Evolutionary conservation across 495 filamentous ascomycete species (phyloP), one percentile per base, ranked within the genome.

Genomic region (Pyronema domesticum): DNA sequence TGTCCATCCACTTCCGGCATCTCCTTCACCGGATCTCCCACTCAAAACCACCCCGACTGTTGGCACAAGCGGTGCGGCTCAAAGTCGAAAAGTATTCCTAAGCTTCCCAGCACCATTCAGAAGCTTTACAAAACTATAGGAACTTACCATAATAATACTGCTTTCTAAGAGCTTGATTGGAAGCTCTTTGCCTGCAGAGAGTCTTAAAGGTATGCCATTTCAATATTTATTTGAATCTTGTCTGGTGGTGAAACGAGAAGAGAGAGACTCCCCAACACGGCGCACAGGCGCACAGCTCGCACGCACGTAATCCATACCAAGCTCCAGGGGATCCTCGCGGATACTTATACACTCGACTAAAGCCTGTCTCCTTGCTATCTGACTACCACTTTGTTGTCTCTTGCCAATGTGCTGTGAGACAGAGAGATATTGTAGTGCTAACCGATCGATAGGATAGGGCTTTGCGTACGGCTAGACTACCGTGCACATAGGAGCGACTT

Each of bases 371-470:
- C 23, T 15, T 47, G 45, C 45, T 14, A 47, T 47, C 45, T 15
- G 10, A 19, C 45, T 47, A 10, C 9, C 7, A 14, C 18, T 47
- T 47, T 14, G 23, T 30, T 30, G 23, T 30, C 23, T 30, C 23
- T 23, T 47, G 45, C 45, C 45, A 1, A 23, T 47, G 18, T 47
- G 45, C 45, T 15, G 45, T 47, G 45, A 47, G 45, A 47, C 45
- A 47, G 45, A 47, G 23, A 30, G 45, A 47, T 23, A 47, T 15
- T n/a, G 45, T 23, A 10, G 23, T 10, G 45, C 45, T 47, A 47
- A 47, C 45, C 45, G 45, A 47, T 47, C n/a, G 17, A 14, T 47
- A 47, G 45, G 45, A 47, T 47, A 47, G 18, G 45, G 45, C 45
- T 47, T 47, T 47, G 45, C 23, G 23, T 47, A 47, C 45, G 45